phyloP scores from a whole-genome alignment of 2,329 filamentous ascomycete genomes.

The Dothideomycetes sp. region DNA sequence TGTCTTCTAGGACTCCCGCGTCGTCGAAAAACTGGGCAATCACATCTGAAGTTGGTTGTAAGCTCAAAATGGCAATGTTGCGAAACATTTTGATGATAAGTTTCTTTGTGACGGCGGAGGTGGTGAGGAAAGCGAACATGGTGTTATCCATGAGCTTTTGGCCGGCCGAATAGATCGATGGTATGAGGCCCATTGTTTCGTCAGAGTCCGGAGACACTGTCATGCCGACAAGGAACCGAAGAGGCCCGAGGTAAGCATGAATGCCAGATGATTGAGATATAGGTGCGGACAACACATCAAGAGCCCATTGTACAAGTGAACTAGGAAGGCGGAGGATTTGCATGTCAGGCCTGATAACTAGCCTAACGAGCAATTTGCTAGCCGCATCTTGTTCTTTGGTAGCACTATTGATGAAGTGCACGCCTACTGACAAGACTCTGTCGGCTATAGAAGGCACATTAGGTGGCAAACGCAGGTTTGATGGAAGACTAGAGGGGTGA shows the following conservation, averaged over 20 bases:
- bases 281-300: constrained; percentile 44
- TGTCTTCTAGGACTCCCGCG: constrained; percentile 51
- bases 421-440: constrained; percentile 58
- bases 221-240: constrained; percentile 70
- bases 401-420: constrained; percentile 59
- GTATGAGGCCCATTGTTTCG: constrained; percentile 58
- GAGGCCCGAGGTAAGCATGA: constrained; percentile 66
- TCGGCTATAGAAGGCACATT: constrained; percentile 59
- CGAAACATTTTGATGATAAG: constrained; percentile 75
- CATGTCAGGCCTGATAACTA: constrained; percentile 83
- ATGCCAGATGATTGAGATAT: constrained; percentile 38
- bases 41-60: constrained; percentile 30
- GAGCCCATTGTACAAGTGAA: constrained; percentile 59
- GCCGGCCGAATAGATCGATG: constrained; percentile 54
- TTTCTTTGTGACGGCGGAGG: constrained; percentile 72
- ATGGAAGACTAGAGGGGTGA: constrained; percentile 36
- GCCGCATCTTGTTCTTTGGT: constrained; percentile 87
- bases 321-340: constrained; percentile 61
- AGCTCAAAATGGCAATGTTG: constrained; percentile 56
- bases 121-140: constrained; percentile 46
- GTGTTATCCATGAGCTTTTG: constrained; percentile 46
- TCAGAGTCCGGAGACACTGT: constrained; percentile 61
- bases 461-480: constrained; percentile 44
- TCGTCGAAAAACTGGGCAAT: constrained; percentile 22
- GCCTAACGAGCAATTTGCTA: constrained; percentile 66